Conservation (phyloP, 179 eudicot genomes). For the Vitellaria paradoxa region DNA sequence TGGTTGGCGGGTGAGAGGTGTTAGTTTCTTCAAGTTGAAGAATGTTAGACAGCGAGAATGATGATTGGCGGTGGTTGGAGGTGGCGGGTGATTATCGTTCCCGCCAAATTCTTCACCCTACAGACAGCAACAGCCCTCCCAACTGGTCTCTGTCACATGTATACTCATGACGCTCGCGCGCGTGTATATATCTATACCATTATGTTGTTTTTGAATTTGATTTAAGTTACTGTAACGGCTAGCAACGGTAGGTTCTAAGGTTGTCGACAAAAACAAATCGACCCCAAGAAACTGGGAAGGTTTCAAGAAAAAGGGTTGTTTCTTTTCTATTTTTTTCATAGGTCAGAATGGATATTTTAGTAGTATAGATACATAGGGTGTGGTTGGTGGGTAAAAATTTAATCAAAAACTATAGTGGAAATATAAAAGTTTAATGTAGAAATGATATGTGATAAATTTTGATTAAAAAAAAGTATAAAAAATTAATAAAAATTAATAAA, state of each 20-base stretch:
- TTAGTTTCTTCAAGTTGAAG: slow-evolving; percentile 33
- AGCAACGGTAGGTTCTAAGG: background rate
- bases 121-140: background rate
- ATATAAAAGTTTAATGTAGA: no score
- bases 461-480: no score
- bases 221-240: background rate
- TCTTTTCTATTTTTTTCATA: no score
- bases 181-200: background rate
- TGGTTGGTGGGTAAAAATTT: no score
- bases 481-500: no score
- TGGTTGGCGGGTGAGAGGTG: slow-evolving; percentile 2
- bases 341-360: no score
- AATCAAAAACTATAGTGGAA: no score
- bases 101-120: slow-evolving; percentile 38
- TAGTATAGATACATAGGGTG: no score
- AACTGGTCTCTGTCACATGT: background rate
- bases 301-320: no score
- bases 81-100: slow-evolving; percentile 49
- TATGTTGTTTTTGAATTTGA: slow-evolving; percentile 1
- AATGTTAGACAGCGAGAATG: background rate
- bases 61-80: slow-evolving; percentile 35
- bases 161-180: background rate
- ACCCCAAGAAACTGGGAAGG: no score
- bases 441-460: no score
- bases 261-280: no score